phyloP scores from a whole-genome alignment of 768 basidiomycete genomes.

The Multifurca ochricompacta region DNA sequence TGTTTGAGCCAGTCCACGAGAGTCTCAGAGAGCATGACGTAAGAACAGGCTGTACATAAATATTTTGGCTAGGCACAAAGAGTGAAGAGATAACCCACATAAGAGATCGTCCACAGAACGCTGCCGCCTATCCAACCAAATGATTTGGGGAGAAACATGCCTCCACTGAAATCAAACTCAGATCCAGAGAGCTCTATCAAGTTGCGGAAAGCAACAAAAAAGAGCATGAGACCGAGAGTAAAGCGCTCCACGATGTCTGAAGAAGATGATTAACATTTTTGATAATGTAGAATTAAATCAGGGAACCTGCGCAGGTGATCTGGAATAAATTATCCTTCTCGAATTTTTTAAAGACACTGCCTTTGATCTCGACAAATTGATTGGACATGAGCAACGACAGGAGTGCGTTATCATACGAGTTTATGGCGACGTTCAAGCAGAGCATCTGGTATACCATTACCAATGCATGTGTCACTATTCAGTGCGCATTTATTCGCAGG shows the following conservation, averaged over 20 bases:
- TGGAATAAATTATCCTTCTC: conserved; percentile 99
- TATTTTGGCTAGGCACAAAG: background rate
- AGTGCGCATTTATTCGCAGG: background rate
- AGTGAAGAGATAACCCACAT: conserved; percentile 42
- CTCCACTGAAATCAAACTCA: conserved; percentile 68
- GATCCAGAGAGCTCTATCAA: conserved; percentile 90
- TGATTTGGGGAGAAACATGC: conserved; percentile 69
- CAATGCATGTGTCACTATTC: conserved; percentile 79
- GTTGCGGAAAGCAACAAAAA: conserved; percentile 87
- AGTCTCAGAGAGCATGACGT: conserved; percentile 91
- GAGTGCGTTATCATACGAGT: conserved; percentile 94
- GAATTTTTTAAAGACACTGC: conserved; percentile 98
- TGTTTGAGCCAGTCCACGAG: conserved; percentile 98
- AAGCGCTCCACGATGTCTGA: conserved; percentile 97
- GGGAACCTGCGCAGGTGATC: conserved; percentile 87
- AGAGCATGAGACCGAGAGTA: conserved; percentile 83
- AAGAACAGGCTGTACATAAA: conserved; percentile 64
- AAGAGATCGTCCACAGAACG: conserved; percentile 81
- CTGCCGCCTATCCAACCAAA: conserved; percentile 81
- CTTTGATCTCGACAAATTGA: conserved; percentile 99
- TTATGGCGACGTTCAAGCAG: conserved; percentile 93
- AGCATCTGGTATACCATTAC: conserved; percentile 95
- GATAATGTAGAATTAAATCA: background rate
- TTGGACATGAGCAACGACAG: conserved; percentile 92
- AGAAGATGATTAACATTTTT: background rate